A percentile compares a stretch with the other conserved stretches of the same genome.
Evolutionary conservation across 2,329 filamentous ascomycete species (phyloP).

Genomic region (Aspergillus candidus): DNA sequence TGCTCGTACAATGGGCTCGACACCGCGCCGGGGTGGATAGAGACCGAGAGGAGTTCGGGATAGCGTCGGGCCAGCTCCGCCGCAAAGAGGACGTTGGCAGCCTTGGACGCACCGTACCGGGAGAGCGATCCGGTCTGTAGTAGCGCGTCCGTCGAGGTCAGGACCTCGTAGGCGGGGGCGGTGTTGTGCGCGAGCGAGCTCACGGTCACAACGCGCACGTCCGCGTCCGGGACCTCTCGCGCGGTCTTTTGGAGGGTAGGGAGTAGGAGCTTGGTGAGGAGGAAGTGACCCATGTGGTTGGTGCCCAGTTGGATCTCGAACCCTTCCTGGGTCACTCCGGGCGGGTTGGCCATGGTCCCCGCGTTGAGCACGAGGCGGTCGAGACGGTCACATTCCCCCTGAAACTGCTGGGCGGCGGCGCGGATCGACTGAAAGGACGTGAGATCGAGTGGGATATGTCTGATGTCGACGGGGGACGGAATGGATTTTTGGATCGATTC

Average conservation of each 20-base stretch:
- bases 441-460: conserved; percentile 46
- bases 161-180: conserved; percentile 29
- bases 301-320: conserved; percentile 44
- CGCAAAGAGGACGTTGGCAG: conserved; percentile 46
- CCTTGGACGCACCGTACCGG: conserved; percentile 49
- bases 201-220: conserved; percentile 35
- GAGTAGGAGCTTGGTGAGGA: conserved; percentile 41
- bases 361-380: conserved; percentile 45
- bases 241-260: conserved; percentile 36
- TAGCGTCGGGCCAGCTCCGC: conserved; percentile 42
- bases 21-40: conserved; percentile 47
- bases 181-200: conserved; percentile 32
- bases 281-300: conserved; percentile 43
- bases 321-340: conserved; percentile 34
- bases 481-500: conserved; percentile 33
- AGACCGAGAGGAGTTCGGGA: conserved; percentile 40
- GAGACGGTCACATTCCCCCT: conserved; percentile 35
- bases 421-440: conserved; percentile 46
- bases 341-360: conserved; percentile 41
- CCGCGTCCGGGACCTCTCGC: conserved; percentile 14
- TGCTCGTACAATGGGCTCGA: conserved; percentile 36
- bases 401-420: conserved; percentile 39
- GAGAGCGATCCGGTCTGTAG: conserved; percentile 34
- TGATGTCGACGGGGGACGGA: conserved; percentile 33
- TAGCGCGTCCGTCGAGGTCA: conserved; percentile 34